These are phyloP conservation scores for Salix arbutifolia DNA, from an alignment of 345 rosid species.

Conservation along the genomic window DNA sequence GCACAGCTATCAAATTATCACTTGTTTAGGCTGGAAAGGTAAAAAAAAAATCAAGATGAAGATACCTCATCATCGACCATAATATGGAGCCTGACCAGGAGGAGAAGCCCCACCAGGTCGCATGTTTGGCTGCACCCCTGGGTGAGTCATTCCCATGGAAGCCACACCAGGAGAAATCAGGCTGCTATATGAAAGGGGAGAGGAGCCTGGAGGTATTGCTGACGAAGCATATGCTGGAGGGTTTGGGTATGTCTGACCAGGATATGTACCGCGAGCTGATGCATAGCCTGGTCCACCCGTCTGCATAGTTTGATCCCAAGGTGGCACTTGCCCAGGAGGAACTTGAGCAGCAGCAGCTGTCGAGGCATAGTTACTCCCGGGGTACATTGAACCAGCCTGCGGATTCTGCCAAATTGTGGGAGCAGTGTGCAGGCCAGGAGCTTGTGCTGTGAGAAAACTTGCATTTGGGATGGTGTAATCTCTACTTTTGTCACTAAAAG, in stretches of 20 bases:
- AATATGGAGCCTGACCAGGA: constrained; percentile 40
- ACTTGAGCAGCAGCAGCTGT: constrained; percentile 31
- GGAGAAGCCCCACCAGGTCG: constrained; percentile 31
- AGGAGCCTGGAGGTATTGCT: constrained; percentile 32
- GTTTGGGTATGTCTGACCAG: constrained; percentile 31
- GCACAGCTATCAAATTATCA: not conserved
- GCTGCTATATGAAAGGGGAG: constrained; percentile 29
- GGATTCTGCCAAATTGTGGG: constrained; percentile 63
- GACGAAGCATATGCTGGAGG: constrained; percentile 29
- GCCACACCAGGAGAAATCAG: constrained; percentile 17
- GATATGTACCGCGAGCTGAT: constrained; percentile 31
- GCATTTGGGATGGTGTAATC: constrained; percentile 77
- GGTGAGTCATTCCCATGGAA: constrained; percentile 29
- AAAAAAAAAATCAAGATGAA: not conserved
- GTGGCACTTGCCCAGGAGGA: constrained; percentile 38
- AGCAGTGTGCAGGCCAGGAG: constrained; percentile 42
- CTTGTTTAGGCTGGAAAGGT: not conserved
- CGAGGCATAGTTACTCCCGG: constrained; percentile 37
- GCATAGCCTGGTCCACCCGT: constrained; percentile 24
- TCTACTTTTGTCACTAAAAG: constrained; percentile 91
- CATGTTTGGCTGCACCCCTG: constrained; percentile 30
- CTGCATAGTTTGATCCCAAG: constrained; percentile 45
- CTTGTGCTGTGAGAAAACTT: constrained; percentile 44
- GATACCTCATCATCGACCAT: constrained; percentile 30
- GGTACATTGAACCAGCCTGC: constrained; percentile 42